phyloP scores from a whole-genome alignment of 768 basidiomycete species.

The Cystofilobasidium macerans region DNA sequence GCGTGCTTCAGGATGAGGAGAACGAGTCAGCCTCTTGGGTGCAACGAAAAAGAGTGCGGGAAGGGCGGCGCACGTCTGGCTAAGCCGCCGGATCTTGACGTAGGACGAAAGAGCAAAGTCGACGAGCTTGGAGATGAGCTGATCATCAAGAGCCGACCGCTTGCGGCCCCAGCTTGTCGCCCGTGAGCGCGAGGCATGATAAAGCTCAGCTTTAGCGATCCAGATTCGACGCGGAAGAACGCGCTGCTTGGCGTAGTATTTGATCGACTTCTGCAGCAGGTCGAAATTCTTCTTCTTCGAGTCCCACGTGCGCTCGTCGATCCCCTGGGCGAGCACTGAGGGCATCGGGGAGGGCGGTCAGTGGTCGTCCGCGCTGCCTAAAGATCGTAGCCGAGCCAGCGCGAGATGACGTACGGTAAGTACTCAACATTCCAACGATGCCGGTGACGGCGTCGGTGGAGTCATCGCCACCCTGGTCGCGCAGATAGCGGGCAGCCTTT shows the following conservation, averaged over 20 bases:
- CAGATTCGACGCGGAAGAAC: constrained; percentile 24
- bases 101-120: constrained; percentile 71
- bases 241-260: constrained; percentile 16
- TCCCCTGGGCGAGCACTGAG: constrained; percentile 19
- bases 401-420: constrained; percentile 29
- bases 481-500: constrained; percentile 54
- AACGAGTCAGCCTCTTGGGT: constrained; percentile 3
- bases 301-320: constrained; percentile 20
- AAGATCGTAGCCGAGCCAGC: no score
- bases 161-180: constrained; percentile 65
- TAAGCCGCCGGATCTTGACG: constrained; percentile 55
- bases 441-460: constrained; percentile 55
- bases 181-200: constrained; percentile 53
- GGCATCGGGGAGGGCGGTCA: background rate
- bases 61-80: constrained; percentile 36
- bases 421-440: constrained; percentile 34
- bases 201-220: constrained; percentile 25
- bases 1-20: constrained; percentile 5
- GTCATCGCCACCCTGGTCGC: constrained; percentile 52
- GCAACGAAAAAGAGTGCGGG: background rate
- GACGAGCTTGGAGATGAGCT: constrained; percentile 54
- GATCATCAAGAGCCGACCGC: constrained; percentile 63
- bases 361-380: background rate
- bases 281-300: constrained; percentile 23
- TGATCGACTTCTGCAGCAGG: constrained; percentile 14